A percentile compares a stretch with the other conserved stretches of the same genome.
phyloP scores from a whole-genome alignment of 169 alveolate species.

The Babesia bovis region DNA sequence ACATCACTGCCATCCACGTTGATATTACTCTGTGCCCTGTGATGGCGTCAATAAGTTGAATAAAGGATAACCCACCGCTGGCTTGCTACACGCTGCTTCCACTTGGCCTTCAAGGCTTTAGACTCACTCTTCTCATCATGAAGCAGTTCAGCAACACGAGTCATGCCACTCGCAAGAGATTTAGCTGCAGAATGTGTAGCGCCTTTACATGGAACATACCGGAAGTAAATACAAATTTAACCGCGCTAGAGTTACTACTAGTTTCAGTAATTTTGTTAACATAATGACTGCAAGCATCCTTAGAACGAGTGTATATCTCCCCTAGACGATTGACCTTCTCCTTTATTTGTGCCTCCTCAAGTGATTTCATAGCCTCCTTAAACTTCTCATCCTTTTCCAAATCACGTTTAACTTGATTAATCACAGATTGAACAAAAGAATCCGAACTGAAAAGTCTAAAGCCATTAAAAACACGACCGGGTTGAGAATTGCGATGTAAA shows the following conservation, averaged over 20 bases:
- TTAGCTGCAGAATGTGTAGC: conserved; percentile 24
- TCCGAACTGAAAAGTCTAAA: conserved; percentile 47
- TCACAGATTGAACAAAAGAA: conserved; percentile 74
- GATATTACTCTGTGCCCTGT: neutral
- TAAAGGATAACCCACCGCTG: conserved; percentile 24
- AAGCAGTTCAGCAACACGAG: conserved; percentile 66
- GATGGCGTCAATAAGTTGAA: too few relatives aligned
- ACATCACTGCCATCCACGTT: neutral
- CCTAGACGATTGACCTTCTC: conserved; percentile 62
- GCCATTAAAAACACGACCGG: neutral
- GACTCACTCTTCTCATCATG: conserved; percentile 51
- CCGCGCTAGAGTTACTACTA: conserved; percentile 37
- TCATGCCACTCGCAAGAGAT: conserved; percentile 59
- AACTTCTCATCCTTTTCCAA: conserved; percentile 75
- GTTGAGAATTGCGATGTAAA: conserved; percentile 28
- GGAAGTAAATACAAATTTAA: conserved; percentile 37
- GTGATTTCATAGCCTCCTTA: conserved; percentile 76
- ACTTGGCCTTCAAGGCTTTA: conserved; percentile 30
- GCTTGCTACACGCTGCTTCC: conserved; percentile 32
- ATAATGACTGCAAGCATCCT: conserved; percentile 31
- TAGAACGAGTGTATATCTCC: conserved; percentile 43
- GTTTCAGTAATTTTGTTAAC: conserved; percentile 53
- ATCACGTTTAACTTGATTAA: conserved; percentile 78
- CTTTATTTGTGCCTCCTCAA: conserved; percentile 69
- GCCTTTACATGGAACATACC: conserved; percentile 7